These are phyloP conservation scores for Mallotus japonicus DNA, from an alignment of 441 rosid genomes.

Conservation along the genomic window DNA sequence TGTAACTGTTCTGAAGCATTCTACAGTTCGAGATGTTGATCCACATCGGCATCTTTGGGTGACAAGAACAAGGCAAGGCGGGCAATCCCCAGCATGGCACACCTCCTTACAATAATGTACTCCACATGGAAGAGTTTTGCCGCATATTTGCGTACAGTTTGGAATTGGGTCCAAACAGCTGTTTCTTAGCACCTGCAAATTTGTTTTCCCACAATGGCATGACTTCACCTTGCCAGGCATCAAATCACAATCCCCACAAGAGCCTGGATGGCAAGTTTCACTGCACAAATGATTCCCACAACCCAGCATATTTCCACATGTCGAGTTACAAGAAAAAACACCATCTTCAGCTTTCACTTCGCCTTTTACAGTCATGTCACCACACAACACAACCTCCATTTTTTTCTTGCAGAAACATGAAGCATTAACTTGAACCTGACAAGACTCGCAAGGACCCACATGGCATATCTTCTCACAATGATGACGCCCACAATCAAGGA, in stretches of 20 bases:
- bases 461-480: conserved; percentile 72
- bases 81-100: conserved; percentile 85
- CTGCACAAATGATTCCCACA: conserved; percentile 76
- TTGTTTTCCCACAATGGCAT: conserved; percentile 84
- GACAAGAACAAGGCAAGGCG: conserved; percentile 64
- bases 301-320: conserved; percentile 59
- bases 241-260: conserved; percentile 75
- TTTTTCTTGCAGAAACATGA: conserved; percentile 86
- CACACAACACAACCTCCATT: conserved; percentile 70
- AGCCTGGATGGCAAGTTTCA: conserved; percentile 82
- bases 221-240: conserved; percentile 68
- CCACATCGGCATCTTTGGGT: conserved; percentile 86
- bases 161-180: conserved; percentile 92
- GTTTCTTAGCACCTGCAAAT: conserved; percentile 62
- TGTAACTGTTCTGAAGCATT: conserved; percentile 60
- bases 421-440: conserved; percentile 65
- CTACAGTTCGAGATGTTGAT: conserved; percentile 68
- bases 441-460: conserved; percentile 82
- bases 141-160: conserved; percentile 62
- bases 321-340: conserved; percentile 66
- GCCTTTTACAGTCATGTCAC: conserved; percentile 83
- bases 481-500: conserved; percentile 79
- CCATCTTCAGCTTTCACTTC: conserved; percentile 71
- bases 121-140: conserved; percentile 72
- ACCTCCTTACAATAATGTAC: conserved; percentile 63